Evolutionary conservation across 1,284 basidiomycete species (phyloP).

Genomic region (Calocybe gambosa): DNA sequence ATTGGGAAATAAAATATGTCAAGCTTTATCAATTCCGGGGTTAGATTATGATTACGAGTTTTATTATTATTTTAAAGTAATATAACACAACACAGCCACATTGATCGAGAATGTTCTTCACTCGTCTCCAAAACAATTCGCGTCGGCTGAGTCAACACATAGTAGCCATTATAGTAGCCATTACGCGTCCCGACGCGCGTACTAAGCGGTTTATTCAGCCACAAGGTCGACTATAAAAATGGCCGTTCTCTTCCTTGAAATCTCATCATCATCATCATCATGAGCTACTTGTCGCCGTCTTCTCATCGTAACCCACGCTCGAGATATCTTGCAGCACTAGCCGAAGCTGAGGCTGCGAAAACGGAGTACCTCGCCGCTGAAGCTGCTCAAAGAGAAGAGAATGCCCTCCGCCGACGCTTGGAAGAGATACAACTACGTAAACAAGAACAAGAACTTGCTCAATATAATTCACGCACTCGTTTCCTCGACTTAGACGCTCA

Average conservation of each 20-base stretch:
- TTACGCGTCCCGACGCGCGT: constrained; percentile 11
- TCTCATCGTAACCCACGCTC: constrained; percentile 10
- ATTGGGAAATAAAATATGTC: constrained; percentile 73
- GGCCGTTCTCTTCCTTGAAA: not conserved
- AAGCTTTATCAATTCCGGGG: constrained; percentile 48
- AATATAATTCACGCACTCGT: constrained; percentile 1
- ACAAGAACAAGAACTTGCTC: constrained; percentile 14
- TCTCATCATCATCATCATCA: too few relatives aligned
- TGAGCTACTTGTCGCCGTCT: not conserved
- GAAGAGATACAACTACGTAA: constrained; percentile 24
- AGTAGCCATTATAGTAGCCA: too few relatives aligned
- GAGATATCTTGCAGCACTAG: constrained; percentile 20
- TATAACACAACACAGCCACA: not conserved
- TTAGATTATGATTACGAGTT: too few relatives aligned
- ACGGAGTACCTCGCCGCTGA: constrained; percentile 27
- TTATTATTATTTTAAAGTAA: too few relatives aligned
- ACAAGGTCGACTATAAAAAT: constrained; percentile 1
- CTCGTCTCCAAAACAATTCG: constrained; percentile 1
- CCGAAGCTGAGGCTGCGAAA: constrained; percentile 20
- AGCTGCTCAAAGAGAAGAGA: constrained; percentile 27
- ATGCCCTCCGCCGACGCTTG: constrained; percentile 24
- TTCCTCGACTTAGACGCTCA: not conserved
- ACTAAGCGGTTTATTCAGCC: not conserved
- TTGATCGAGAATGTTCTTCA: constrained; percentile 9
- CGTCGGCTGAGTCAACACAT: constrained; percentile 6